Evolutionary conservation across 352 stramenopile genomes (phyloP).

Genomic region (Phytopythium oedochilum): DNA sequence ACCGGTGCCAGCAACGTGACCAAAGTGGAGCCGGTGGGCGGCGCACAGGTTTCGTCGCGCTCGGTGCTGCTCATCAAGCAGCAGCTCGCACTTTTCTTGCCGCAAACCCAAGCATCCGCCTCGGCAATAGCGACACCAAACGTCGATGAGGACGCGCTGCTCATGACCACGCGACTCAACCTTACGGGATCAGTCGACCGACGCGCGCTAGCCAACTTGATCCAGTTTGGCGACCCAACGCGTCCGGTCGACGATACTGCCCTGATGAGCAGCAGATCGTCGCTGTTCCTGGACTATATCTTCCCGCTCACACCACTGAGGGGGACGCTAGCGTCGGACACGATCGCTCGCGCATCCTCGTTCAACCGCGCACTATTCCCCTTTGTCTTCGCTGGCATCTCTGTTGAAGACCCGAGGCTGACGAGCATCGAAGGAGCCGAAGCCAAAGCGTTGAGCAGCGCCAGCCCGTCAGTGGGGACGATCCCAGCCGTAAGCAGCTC

Average conservation of each 20-base stretch:
- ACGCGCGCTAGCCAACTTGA: slow-evolving; percentile 29
- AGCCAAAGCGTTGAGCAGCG: slow-evolving; percentile 3
- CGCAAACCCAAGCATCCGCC: neutral
- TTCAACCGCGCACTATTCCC: slow-evolving; percentile 28
- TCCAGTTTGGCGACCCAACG: slow-evolving; percentile 39
- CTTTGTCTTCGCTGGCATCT: slow-evolving; percentile 44
- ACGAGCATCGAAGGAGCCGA: slow-evolving; percentile 29
- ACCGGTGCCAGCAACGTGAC: slow-evolving; percentile 10
- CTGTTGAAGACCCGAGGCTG: slow-evolving; percentile 27
- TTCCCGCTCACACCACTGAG: slow-evolving; percentile 9
- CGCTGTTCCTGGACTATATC: slow-evolving; percentile 49
- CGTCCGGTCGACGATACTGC: slow-evolving; percentile 13
- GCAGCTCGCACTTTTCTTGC: slow-evolving; percentile 25
- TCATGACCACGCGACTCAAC: slow-evolving; percentile 1
- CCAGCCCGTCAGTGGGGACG: slow-evolving; percentile 11
- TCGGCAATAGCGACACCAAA: slow-evolving; percentile 12
- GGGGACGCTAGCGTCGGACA: slow-evolving; percentile 5
- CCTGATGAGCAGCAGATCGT: slow-evolving; percentile 4
- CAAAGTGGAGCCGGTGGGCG: slow-evolving; percentile 18
- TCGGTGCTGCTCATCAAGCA: slow-evolving; percentile 42
- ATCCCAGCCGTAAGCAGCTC: slow-evolving; percentile 28
- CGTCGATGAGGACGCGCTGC: slow-evolving; percentile 11
- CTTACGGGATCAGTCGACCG: slow-evolving; percentile 2
- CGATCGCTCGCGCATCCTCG: slow-evolving; percentile 8
- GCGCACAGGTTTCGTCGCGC: slow-evolving; percentile 12